Evolutionary conservation across 345 rosid species (phyloP), one percentile per base, ranked within the genome.

Genomic region (Ricinus communis): DNA sequence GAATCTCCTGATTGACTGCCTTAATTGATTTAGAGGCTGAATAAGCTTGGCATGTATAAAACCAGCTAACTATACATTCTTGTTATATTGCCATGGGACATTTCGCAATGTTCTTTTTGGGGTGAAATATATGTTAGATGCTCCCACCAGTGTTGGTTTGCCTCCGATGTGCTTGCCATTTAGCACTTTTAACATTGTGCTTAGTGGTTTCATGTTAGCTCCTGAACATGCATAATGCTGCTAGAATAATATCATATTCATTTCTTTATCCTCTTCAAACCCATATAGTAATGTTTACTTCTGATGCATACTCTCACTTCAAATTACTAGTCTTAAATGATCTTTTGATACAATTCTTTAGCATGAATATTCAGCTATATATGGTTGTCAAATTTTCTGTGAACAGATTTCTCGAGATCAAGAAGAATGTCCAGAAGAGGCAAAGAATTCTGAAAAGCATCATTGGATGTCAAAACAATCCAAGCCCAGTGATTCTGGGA

Each of bases 401-500:
- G 21, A 66, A 74, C 87, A 87, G 94, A 76, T 76, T 45, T 62
- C 25, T 30, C 80, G 75, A 61, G 72, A 36, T 70, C 86, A 73
- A 82, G 82, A 82, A 76, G 81, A 69, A 62, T 64, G 52, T 71
- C 41, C 57, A 70, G 81, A 78, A 60, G 73, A 18, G 78, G 84
- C 72, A 78, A 90, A 78, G 72, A 72, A 69, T 50, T 57, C 57
- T 74, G 82, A 49, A 65, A 73, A 74, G 54, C 63, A 57, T 62
- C 58, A n/a, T n/a, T n/a, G 30, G 25, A 41, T 38, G 51, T 72
- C 68, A 50, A 82, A 80, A 76, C 82, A 77, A 70, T 69, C 62
- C 53, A 80, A 73, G 61, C 33, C 84, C 5, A 68, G 82, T 87
- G 85, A 79, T 73, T 83, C 82, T 71, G 87, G 90, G 78, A 81